phyloP scores from a whole-genome alignment of 2,329 filamentous ascomycete genomes.

The Orbilia oligospora region DNA sequence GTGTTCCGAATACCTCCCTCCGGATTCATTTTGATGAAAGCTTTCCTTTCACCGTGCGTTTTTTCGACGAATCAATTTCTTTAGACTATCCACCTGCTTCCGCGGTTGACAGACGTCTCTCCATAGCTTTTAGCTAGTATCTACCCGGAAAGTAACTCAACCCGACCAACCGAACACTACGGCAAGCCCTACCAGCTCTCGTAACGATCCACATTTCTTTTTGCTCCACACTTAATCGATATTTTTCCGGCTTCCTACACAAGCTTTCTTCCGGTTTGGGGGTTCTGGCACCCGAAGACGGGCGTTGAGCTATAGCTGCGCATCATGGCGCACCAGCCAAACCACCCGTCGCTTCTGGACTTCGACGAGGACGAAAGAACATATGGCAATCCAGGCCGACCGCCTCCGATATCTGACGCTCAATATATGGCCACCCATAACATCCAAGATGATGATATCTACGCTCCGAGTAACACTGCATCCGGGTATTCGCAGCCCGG shows the following conservation, averaged over 20 bases:
- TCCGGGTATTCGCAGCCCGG: conserved; percentile 48
- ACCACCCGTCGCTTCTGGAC: conserved; percentile 63
- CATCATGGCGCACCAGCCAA: conserved; percentile 61
- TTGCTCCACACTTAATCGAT: conserved; percentile 8
- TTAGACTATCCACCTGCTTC: conserved; percentile 25
- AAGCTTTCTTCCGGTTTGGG: conserved; percentile 23
- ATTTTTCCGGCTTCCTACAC: conserved; percentile 14
- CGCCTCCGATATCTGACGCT: conserved; percentile 62
- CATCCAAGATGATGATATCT: conserved; percentile 59
- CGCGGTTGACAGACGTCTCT: conserved; percentile 18
- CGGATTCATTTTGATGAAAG: neutral
- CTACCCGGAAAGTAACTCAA: conserved; percentile 52
- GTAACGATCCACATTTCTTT: conserved; percentile 32
- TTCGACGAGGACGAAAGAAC: conserved; percentile 64
- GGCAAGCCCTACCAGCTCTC: conserved; percentile 45
- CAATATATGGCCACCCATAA: conserved; percentile 62
- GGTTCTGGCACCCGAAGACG: conserved; percentile 46
- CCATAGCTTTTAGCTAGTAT: conserved; percentile 19
- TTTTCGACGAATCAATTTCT: conserved; percentile 28
- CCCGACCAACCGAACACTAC: conserved; percentile 44
- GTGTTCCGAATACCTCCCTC: conserved; percentile 21
- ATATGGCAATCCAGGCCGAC: conserved; percentile 64
- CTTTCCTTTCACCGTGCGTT: conserved; percentile 16
- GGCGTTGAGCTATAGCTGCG: conserved; percentile 48
- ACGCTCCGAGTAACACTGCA: conserved; percentile 49